phyloP scores from a whole-genome alignment of 805 yeast species.

The Starmera caribaea region DNA sequence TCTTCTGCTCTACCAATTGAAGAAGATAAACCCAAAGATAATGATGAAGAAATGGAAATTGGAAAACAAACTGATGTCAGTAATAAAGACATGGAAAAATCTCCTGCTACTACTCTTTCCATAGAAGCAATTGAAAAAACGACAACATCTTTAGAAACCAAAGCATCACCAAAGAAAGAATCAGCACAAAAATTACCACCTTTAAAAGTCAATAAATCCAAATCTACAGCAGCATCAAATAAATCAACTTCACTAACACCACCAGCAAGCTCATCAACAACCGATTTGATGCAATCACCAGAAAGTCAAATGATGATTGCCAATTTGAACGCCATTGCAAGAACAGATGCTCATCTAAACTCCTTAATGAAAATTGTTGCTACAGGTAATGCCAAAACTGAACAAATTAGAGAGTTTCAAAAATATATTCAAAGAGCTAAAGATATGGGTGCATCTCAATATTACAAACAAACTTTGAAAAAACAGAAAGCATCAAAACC shows the following conservation, averaged over 20 bases:
- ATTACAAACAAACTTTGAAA: conserved; percentile 22
- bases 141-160: background rate
- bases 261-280: conserved; percentile 13
- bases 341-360: conserved; percentile 56
- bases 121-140: background rate
- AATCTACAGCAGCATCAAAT: background rate
- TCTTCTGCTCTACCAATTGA: background rate
- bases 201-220: background rate
- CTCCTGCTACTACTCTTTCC: background rate
- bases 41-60: background rate
- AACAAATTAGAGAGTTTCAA: conserved; percentile 71
- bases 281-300: conserved; percentile 39
- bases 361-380: conserved; percentile 81
- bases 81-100: background rate
- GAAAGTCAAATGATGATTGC: conserved; percentile 77
- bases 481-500: conserved; percentile 3
- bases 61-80: background rate
- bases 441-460: conserved; percentile 51
- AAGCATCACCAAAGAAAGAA: background rate
- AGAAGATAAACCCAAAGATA: background rate
- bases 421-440: conserved; percentile 71
- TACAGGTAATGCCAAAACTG: conserved; percentile 62
- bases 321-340: conserved; percentile 75
- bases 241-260: background rate
- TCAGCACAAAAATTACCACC: background rate